A percentile compares a stretch with the other conserved stretches of the same genome.
These are phyloP conservation scores for Talinum fruticosum DNA, from an alignment of 148 eudicot genomes.

Conservation along the genomic window DNA sequence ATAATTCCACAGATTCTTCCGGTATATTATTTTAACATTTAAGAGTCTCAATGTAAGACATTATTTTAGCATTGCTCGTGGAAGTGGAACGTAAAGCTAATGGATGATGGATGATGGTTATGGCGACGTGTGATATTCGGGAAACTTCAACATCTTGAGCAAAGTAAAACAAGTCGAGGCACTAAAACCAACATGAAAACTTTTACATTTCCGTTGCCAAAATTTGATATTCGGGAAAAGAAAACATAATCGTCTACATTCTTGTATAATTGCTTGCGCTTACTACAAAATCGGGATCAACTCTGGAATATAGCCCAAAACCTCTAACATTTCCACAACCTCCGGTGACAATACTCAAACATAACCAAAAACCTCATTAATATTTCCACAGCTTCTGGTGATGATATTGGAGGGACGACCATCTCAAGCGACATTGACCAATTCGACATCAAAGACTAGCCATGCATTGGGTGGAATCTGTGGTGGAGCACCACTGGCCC, in stretches of 20 bases:
- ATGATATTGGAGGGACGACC: not conserved
- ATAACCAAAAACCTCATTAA: no score
- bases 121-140: no score
- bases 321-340: not conserved
- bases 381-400: no score
- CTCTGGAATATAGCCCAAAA: not conserved
- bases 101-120: no score
- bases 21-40: no score
- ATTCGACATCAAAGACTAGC: conserved; percentile 73
- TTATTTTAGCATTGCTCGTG: no score
- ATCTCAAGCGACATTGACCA: conserved; percentile 46
- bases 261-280: not conserved
- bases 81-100: no score
- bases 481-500: conserved; percentile 42
- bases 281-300: conserved; percentile 13
- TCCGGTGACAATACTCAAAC: no score
- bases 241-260: not conserved
- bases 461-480: conserved; percentile 68
- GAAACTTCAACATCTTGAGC: no score
- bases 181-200: not conserved
- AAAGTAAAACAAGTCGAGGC: not conserved
- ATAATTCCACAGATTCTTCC: no score
- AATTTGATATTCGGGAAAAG: not conserved
- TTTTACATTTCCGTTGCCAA: not conserved
- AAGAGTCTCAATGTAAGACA: no score